These are phyloP conservation scores for Fusarium nisikadoi DNA, from an alignment of 2,329 filamentous ascomycete genomes.

Conservation along the genomic window DNA sequence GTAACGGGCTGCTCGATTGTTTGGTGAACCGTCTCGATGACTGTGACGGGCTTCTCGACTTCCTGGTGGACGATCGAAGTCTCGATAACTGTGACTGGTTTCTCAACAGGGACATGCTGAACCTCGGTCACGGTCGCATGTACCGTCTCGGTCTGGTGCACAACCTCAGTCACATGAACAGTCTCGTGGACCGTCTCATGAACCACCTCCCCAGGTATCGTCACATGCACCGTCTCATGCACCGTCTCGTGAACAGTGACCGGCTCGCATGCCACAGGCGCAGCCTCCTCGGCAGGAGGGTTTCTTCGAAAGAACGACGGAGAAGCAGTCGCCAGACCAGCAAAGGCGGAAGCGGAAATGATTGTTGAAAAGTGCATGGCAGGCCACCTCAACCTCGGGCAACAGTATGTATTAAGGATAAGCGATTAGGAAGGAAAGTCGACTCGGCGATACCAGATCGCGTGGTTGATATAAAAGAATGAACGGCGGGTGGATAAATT, in stretches of 20 bases:
- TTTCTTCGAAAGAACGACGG: slow-evolving; percentile 23
- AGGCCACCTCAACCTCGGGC: background rate
- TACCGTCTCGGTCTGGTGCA: background rate
- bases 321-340: slow-evolving; percentile 21
- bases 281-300: slow-evolving; percentile 16
- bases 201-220: slow-evolving; percentile 9
- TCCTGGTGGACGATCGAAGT: slow-evolving; percentile 1
- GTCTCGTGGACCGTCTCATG: slow-evolving; percentile 6
- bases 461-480: slow-evolving; percentile 1
- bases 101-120: slow-evolving; percentile 7
- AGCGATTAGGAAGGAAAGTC: background rate
- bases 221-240: slow-evolving; percentile 4
- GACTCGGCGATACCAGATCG: slow-evolving; percentile 33
- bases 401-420: background rate
- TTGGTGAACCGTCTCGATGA: slow-evolving; percentile 17
- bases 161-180: slow-evolving; percentile 6
- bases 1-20: slow-evolving; percentile 9
- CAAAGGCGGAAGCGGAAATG: slow-evolving; percentile 9
- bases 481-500: slow-evolving; percentile 14
- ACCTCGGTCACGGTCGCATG: slow-evolving; percentile 13
- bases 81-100: slow-evolving; percentile 1
- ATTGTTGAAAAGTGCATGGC: slow-evolving; percentile 23
- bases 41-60: slow-evolving; percentile 17
- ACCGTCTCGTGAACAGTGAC: slow-evolving; percentile 25
- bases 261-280: slow-evolving; percentile 7